phyloP scores from a whole-genome alignment of 805 yeast genomes.

The Pichia phayaonensis region DNA sequence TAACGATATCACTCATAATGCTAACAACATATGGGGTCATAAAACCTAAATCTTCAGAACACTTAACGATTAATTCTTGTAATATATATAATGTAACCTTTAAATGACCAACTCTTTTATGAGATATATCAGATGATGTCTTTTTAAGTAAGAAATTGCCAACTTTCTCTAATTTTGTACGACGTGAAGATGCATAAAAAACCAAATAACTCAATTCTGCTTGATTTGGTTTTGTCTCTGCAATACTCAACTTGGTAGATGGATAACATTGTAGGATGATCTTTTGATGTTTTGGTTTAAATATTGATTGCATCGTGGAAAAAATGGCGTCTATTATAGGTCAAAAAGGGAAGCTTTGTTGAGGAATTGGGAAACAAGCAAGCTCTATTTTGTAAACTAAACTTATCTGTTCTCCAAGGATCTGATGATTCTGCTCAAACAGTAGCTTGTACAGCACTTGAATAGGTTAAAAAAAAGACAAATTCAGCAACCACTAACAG shows the following conservation, averaged over 20 bases:
- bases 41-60: conserved; percentile 77
- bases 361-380: no score
- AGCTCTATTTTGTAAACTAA: no score
- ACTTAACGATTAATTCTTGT: conserved; percentile 59
- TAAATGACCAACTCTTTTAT: conserved; percentile 67
- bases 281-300: conserved; percentile 75
- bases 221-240: conserved; percentile 86
- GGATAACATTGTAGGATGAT: conserved; percentile 90
- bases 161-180: conserved; percentile 85
- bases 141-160: conserved; percentile 58
- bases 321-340: neutral
- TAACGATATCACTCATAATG: conserved; percentile 46
- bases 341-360: neutral
- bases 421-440: neutral
- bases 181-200: conserved; percentile 83
- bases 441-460: neutral
- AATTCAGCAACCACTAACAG: neutral
- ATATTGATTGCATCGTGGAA: conserved; percentile 9
- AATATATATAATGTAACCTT: conserved; percentile 73
- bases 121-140: conserved; percentile 51
- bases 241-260: conserved; percentile 49
- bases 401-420: neutral
- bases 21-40: conserved; percentile 63
- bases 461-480: no score
- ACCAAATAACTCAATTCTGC: conserved; percentile 83